Percentiles rank a stretch among this genome's conserved stretches.
Conservation (phyloP, 1,139 yeast genomes). For the Zygoascus sp. region DNA sequence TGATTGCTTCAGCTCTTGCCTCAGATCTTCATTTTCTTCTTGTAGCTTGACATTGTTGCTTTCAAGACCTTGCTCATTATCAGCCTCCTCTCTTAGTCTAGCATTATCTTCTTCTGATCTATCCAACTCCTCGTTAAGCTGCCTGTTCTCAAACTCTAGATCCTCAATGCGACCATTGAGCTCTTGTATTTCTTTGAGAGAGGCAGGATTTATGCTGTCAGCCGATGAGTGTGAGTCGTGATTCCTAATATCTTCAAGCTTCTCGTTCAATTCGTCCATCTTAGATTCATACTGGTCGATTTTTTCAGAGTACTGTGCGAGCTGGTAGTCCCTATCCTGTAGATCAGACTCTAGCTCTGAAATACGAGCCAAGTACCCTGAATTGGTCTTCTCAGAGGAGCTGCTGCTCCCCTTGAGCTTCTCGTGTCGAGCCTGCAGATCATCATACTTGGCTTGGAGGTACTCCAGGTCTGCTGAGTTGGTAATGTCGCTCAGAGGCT, state of each 20-base stretch:
- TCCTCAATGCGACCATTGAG: slow-evolving; percentile 23
- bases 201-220: neutral
- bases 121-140: slow-evolving; percentile 12
- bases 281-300: slow-evolving; percentile 16
- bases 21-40: slow-evolving; percentile 14
- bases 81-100: slow-evolving; percentile 14
- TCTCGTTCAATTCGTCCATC: slow-evolving; percentile 16
- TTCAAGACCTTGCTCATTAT: neutral
- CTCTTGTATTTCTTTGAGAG: slow-evolving; percentile 19
- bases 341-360: slow-evolving; percentile 10
- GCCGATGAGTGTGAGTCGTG: neutral
- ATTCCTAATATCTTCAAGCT: slow-evolving; percentile 8
- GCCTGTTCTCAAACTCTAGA: slow-evolving; percentile 11
- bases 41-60: neutral
- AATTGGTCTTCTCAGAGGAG: no score
- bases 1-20: slow-evolving; percentile 11
- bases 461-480: slow-evolving; percentile 7
- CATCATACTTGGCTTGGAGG: slow-evolving; percentile 9
- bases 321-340: slow-evolving; percentile 15
- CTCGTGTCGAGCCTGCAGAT: slow-evolving; percentile 7
- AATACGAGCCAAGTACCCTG: neutral
- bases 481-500: slow-evolving; percentile 12
- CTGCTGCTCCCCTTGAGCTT: neutral
- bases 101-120: slow-evolving; percentile 21
- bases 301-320: slow-evolving; percentile 10